phyloP scores from a whole-genome alignment of 768 basidiomycete species.

The Leccinellum luteum region DNA sequence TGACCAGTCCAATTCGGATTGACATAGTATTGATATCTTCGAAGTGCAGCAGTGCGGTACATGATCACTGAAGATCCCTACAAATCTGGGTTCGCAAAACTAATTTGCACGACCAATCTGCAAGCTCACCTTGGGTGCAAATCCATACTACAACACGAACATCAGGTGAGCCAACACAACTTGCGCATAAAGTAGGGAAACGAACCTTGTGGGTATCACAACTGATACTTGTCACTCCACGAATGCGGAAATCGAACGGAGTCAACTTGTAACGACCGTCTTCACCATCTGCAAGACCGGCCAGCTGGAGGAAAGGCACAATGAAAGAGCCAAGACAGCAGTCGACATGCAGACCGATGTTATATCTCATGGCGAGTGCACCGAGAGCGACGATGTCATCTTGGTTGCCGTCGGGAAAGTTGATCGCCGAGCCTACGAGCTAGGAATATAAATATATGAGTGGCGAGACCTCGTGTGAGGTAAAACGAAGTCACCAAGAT shows the following conservation, averaged over 20 bases:
- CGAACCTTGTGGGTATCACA: constrained; percentile 93
- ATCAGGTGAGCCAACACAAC: constrained; percentile 1
- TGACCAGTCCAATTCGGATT: constrained; percentile 75
- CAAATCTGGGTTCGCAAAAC: not conserved
- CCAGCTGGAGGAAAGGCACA: constrained; percentile 84
- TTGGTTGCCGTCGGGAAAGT: constrained; percentile 84
- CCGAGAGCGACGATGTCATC: constrained; percentile 83
- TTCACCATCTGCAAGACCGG: constrained; percentile 63
- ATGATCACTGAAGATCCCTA: constrained; percentile 93
- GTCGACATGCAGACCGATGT: constrained; percentile 89
- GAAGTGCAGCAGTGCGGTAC: constrained; percentile 78
- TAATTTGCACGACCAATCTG: not conserved
- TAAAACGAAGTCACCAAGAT: constrained; percentile 58
- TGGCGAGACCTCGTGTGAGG: not conserved
- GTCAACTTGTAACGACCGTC: constrained; percentile 52
- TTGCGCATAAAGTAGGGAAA: not conserved
- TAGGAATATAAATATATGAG: constrained; percentile 26
- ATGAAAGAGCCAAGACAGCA: constrained; percentile 95
- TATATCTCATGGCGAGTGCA: constrained; percentile 66
- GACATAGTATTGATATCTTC: constrained; percentile 84
- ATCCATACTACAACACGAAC: constrained; percentile 65
- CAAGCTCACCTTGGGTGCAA: constrained; percentile 76
- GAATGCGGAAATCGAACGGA: constrained; percentile 88
- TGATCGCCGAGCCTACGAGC: constrained; percentile 84
- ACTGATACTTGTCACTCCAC: constrained; percentile 91